phyloP scores from a whole-genome alignment of 1,284 basidiomycete genomes.

The Phaffia rhodozyma region DNA sequence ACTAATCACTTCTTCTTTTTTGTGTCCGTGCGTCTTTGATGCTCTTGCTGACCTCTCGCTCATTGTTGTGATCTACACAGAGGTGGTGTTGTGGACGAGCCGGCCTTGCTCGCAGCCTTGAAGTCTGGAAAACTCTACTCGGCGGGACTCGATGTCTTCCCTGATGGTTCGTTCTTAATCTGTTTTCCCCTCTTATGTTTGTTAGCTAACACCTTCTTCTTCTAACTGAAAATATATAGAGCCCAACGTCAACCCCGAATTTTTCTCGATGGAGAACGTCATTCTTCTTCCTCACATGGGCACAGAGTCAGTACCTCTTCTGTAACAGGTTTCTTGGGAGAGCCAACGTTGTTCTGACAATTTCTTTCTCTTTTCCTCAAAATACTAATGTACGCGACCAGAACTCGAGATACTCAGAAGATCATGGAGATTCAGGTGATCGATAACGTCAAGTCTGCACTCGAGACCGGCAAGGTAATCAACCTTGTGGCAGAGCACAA shows the following conservation, averaged over 20 bases:
- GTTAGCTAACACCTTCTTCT: background rate
- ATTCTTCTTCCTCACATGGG: constrained; percentile 18
- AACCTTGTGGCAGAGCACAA: constrained; percentile 18
- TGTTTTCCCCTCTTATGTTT: background rate
- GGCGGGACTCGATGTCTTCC: constrained; percentile 57
- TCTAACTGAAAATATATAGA: background rate
- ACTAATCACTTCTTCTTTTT: background rate
- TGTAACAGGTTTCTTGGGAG: background rate
- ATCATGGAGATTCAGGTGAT: constrained; percentile 18
- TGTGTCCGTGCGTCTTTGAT: background rate
- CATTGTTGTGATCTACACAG: background rate
- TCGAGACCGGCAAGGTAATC: constrained; percentile 8
- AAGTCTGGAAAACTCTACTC: constrained; percentile 71
- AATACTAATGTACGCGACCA: background rate
- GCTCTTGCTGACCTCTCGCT: constrained; percentile 1
- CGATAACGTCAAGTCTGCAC: constrained; percentile 7
- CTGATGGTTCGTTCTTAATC: constrained; percentile 4
- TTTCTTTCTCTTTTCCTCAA: background rate
- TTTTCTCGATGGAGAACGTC: constrained; percentile 12
- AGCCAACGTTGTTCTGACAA: background rate
- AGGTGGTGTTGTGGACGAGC: constrained; percentile 79
- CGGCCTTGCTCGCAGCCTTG: constrained; percentile 67
- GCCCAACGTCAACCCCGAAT: constrained; percentile 17
- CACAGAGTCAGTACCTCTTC: constrained; percentile 7
- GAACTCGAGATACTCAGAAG: constrained; percentile 11